Base-by-base conservation (phyloP, 305 asterid species). In the Petunia hybrid region DNA sequence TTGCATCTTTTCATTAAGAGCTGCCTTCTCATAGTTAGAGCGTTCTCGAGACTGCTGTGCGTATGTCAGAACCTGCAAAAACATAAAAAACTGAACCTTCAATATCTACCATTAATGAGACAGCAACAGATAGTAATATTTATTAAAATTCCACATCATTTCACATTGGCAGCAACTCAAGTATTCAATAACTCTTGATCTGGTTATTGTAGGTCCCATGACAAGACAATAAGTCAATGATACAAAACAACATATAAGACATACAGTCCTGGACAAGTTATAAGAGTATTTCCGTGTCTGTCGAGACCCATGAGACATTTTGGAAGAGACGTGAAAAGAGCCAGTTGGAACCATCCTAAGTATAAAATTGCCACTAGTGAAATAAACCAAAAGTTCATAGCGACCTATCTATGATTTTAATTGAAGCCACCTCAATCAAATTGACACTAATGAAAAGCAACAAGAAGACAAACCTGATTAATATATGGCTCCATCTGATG, bases 401-500 rank as follows among this genome's bases (percentile, higher is more conserved):
- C 60, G 14, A 38, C 65, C 51, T 14, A 74, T 53, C 48, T 55
- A 51, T 4, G 36, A 74, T 74, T 53, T 74, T 74, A 53, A 74
- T 38, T 74, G 79, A 38, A 55, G 79, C 2, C 3, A 1, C 65
- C 38, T 74, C 79, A 76, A 74, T 73, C 60, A 76, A 76, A 83
- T 84, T 48, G 67, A 61, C 84, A 76, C 76, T 70, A 76, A 62
- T 39, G 64, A 69, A 76, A 71, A 82, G 65, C 78, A 57, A 82
- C 31, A 84, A 80, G 38, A 51, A 79, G 77, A 84, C 88, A 68
- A 71, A 97, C 99, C 99, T 93, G 99, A 86, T 93, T 97, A 80
- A 97, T 95, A 85, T 97, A 97, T n/a, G 99, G 99, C 87, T 97
- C 99, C 99, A 97, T 97, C 88, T 97, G 99, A 91, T 95, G 99